Evolutionary conservation across 1,139 yeast genomes (phyloP).

Genomic region (Taphrina confusa): DNA sequence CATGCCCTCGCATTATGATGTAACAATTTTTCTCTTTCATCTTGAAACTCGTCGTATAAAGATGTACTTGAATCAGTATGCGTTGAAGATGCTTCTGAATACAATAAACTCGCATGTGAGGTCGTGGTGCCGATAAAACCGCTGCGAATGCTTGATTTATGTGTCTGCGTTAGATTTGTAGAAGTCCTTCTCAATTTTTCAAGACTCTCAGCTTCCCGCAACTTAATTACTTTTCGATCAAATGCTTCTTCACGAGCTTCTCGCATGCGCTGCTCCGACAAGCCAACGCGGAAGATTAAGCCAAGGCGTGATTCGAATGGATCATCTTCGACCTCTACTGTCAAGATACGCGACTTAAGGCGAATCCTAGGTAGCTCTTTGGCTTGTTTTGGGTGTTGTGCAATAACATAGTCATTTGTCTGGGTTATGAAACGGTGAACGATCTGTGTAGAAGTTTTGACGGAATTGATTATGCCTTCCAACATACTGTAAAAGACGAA

Average conservation of each 20-base stretch:
- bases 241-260: slow-evolving; percentile 60
- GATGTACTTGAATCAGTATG: not conserved
- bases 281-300: slow-evolving; percentile 74
- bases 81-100: not conserved
- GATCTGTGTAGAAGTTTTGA: slow-evolving; percentile 62
- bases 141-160: not conserved
- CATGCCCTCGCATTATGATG: slow-evolving; percentile 67
- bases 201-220: slow-evolving; percentile 38
- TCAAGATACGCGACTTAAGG: slow-evolving; percentile 54
- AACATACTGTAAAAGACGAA: slow-evolving; percentile 65
- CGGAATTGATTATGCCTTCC: slow-evolving; percentile 64
- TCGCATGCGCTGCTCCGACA: slow-evolving; percentile 67
- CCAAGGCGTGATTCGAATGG: slow-evolving; percentile 80
- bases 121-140: not conserved
- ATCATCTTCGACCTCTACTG: slow-evolving; percentile 70
- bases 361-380: slow-evolving; percentile 57
- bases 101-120: not conserved
- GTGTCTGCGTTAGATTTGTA: not conserved
- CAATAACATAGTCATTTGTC: slow-evolving; percentile 48
- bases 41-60: not conserved
- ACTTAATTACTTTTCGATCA: slow-evolving; percentile 49
- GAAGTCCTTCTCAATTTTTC: not conserved
- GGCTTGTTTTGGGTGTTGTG: slow-evolving; percentile 53
- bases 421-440: slow-evolving; percentile 54
- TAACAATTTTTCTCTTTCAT: slow-evolving; percentile 42